Percentiles rank a stretch among this genome's conserved stretches.
These are phyloP conservation scores for Suhomyces wounanorum DNA, from an alignment of 1,139 yeast species.

Conservation along the genomic window DNA sequence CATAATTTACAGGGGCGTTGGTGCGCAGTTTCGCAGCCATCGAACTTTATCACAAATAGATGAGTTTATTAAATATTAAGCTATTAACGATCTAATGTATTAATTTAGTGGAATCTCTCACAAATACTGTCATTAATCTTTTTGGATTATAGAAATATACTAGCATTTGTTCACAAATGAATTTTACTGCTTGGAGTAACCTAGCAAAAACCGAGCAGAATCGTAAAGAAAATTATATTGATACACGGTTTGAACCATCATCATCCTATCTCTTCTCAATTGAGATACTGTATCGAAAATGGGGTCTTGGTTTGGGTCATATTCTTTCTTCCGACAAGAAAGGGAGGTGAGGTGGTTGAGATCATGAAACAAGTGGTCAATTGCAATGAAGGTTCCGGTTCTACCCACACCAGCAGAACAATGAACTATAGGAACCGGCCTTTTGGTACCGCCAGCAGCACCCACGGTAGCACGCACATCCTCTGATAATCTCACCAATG, in stretches of 20 bases:
- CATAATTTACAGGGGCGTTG: neutral
- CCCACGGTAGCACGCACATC: slow-evolving; percentile 20
- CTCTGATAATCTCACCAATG: slow-evolving; percentile 36
- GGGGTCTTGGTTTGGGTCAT: slow-evolving; percentile 24
- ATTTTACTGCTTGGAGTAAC: neutral
- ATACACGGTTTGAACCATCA: slow-evolving; percentile 66
- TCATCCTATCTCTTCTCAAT: slow-evolving; percentile 56
- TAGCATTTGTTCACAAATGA: neutral
- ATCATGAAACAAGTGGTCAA: slow-evolving; percentile 55
- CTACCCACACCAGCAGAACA: slow-evolving; percentile 89
- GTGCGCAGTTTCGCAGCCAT: slow-evolving; percentile 3
- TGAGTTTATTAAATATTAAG: neutral
- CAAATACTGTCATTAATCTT: neutral
- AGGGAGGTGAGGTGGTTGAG: slow-evolving; percentile 5
- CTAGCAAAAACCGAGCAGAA: slow-evolving; percentile 15
- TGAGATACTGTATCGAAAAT: slow-evolving; percentile 38
- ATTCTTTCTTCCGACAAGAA: slow-evolving; percentile 5
- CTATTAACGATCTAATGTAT: neutral
- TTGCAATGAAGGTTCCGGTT: slow-evolving; percentile 74
- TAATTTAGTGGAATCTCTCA: neutral
- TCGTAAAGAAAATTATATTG: slow-evolving; percentile 57
- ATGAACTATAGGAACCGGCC: slow-evolving; percentile 53
- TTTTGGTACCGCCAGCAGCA: slow-evolving; percentile 1
- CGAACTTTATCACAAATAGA: neutral
- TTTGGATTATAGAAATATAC: neutral